Base-by-base conservation (phyloP, 2,329 filamentous ascomycete genomes). In the Dothidotthia symphoricarpi region DNA sequence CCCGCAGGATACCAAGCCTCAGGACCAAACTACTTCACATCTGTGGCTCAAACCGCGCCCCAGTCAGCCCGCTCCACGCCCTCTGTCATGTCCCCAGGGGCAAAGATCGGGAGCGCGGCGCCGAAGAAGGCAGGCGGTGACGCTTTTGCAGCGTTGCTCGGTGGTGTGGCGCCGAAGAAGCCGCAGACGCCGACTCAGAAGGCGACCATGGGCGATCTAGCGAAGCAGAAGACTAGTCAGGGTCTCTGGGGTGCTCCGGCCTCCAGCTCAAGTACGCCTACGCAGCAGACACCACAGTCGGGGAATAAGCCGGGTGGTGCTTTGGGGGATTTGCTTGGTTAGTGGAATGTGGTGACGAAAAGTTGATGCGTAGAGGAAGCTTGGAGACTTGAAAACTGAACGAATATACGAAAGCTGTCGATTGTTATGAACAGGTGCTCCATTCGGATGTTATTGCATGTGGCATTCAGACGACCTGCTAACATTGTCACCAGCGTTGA, bases 181-280 rank as follows among this genome's bases (percentile, higher is more conserved):
- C 69, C 77, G 1, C 75, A 69, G 43, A 77, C 82, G 2, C 74
- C 77, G 10, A 74, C 72, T 8, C 72, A 76, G 36, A 76, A 82
- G 41, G 83, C 88, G 34, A 90, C 90, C 38, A 78, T 98, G 70
- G 90, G 89, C 19, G 90, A 95, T 66, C 81, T 98, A 68, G 91
- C 90, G n/a, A 96, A 96, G 75, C 89, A 96, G 70, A 96, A 97
- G 77, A 93, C 89, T 41, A 89, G 83, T 55, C 89, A 90, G 12
- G 89, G 90, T 6, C 88, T 98, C 48, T 98, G 94, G 89, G 93
- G 91, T 13, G 79, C 86, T 0, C 76, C 85, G 12, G 81, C 31
- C 43, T 72, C 51, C 47, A 63, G 49, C 10, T 44, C 60, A 0
- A 61, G 57, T 34, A 65, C 62, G n/a, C 57, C 61, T 25, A 50